Percentiles rank a stretch among this genome's conserved stretches.
phyloP scores from a whole-genome alignment of 192 early-diverging fungal genomes.

The Coemansia sp. region DNA sequence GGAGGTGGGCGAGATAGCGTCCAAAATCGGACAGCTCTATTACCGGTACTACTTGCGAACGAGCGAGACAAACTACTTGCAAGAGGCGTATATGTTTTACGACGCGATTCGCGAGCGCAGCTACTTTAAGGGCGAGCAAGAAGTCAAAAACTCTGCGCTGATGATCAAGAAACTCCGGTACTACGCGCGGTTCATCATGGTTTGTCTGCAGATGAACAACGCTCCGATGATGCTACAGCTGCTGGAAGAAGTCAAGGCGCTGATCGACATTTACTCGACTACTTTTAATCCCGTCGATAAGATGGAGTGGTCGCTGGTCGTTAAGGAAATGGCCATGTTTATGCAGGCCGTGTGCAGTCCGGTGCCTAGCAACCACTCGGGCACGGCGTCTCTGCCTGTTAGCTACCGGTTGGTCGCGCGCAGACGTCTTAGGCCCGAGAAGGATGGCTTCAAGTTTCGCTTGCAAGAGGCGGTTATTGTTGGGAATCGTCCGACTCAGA shows the following conservation, averaged over 20 bases:
- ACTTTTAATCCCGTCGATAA: slow-evolving; percentile 88
- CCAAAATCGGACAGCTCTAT: slow-evolving; percentile 94
- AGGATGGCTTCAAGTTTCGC: slow-evolving; percentile 37
- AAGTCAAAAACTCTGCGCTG: slow-evolving; percentile 85
- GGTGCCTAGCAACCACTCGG: slow-evolving; percentile 38
- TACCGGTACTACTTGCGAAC: slow-evolving; percentile 87
- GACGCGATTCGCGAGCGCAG: slow-evolving; percentile 92
- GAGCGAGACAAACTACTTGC: slow-evolving; percentile 94
- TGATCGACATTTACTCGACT: slow-evolving; percentile 88
- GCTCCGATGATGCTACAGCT: slow-evolving; percentile 78
- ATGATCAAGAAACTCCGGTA: slow-evolving; percentile 98
- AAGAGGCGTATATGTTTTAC: slow-evolving; percentile 95
- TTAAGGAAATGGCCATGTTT: slow-evolving; percentile 80
- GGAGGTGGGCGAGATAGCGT: slow-evolving; percentile 98
- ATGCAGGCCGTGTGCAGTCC: slow-evolving; percentile 70
- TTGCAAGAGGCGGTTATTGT: slow-evolving; percentile 97
- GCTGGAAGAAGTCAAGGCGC: slow-evolving; percentile 77
- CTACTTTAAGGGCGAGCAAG: slow-evolving; percentile 95
- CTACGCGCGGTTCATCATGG: slow-evolving; percentile 97
- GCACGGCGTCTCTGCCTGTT: slow-evolving; percentile 21
- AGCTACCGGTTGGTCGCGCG: slow-evolving; percentile 26
- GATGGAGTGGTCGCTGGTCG: slow-evolving; percentile 84
- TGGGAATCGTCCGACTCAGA: slow-evolving; percentile 93
- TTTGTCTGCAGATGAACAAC: slow-evolving; percentile 69
- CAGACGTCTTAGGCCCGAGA: slow-evolving; percentile 30